These are phyloP conservation scores for Fusarium humuli DNA, from an alignment of 2,329 filamentous ascomycete species.

Conservation along the genomic window DNA sequence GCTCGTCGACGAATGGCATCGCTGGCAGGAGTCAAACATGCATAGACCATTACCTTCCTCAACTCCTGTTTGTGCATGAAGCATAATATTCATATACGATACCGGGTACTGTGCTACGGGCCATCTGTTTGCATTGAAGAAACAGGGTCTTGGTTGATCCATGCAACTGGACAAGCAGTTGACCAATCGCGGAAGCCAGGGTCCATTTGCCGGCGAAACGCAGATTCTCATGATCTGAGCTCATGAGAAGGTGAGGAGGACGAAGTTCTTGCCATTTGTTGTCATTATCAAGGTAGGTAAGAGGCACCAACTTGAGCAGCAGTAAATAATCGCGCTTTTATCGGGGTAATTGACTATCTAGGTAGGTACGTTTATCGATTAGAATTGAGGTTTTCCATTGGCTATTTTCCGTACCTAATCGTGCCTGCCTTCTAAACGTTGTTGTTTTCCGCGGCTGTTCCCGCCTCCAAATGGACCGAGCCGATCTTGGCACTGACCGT, in stretches of 20 bases:
- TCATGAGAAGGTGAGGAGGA: constrained; percentile 6
- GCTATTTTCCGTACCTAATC: not conserved
- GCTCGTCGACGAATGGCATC: not conserved
- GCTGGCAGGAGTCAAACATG: not conserved
- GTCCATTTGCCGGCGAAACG: constrained; percentile 13
- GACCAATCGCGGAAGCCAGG: constrained; percentile 13
- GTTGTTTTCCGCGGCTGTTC: constrained; percentile 33
- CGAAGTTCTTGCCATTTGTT: not conserved
- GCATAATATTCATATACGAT: not conserved
- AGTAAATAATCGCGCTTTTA: constrained; percentile 4
- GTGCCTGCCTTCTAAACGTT: constrained; percentile 1
- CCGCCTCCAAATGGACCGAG: constrained; percentile 34
- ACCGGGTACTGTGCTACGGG: not conserved
- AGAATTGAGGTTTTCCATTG: not conserved
- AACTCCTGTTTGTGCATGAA: not conserved
- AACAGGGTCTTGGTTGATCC: constrained; percentile 1
- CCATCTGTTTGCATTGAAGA: not conserved
- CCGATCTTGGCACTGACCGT: constrained; percentile 34
- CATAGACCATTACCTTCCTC: not conserved
- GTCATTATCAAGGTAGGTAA: not conserved
- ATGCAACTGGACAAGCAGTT: constrained; percentile 3
- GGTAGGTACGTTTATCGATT: not conserved
- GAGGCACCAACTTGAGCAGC: not conserved
- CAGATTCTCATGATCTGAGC: constrained; percentile 2
- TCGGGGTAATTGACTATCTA: not conserved